A percentile compares a stretch with the other conserved stretches of the same genome.
These are phyloP conservation scores for Asterochloris erici DNA, from an alignment of 139 green algal genomes.

Conservation along the genomic window DNA sequence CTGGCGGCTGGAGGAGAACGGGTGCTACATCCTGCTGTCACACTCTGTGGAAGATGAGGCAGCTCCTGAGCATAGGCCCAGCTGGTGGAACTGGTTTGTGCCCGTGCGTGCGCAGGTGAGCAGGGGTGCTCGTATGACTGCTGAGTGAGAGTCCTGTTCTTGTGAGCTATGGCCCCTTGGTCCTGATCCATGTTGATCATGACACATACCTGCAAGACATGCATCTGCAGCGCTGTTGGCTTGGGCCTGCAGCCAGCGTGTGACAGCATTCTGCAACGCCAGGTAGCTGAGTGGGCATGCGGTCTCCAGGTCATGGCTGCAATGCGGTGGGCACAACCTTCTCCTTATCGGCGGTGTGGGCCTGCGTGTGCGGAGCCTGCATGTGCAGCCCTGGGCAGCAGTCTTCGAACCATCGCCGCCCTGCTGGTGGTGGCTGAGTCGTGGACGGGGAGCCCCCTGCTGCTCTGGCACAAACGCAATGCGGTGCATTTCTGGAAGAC, in stretches of 20 bases:
- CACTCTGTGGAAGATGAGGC: constrained; percentile 1
- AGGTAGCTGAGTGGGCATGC: not conserved
- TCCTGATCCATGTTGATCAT: not conserved
- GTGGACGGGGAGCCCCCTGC: not conserved
- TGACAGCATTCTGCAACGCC: not conserved
- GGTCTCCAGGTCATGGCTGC: not conserved
- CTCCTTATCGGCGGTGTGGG: not conserved
- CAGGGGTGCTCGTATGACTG: not conserved
- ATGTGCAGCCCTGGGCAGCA: not conserved
- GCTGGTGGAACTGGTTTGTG: constrained; percentile 10
- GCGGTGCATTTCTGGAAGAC: not conserved
- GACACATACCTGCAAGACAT: not conserved
- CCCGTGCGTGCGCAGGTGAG: constrained; percentile 5
- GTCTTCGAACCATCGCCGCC: not conserved
- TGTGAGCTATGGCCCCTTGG: not conserved
- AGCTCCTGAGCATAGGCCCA: not conserved
- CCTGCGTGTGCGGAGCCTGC: not conserved
- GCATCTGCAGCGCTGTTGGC: not conserved
- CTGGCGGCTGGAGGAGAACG: constrained; percentile 48
- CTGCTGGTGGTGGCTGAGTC: not conserved
- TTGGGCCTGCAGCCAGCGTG: not conserved
- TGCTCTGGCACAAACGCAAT: not conserved
- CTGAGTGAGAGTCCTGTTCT: not conserved
- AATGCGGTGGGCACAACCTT: not conserved
- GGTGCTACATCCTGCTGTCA: constrained; percentile 46